phyloP scores from a whole-genome alignment of 2,329 filamentous ascomycete species.

The Cadophora sp. region DNA sequence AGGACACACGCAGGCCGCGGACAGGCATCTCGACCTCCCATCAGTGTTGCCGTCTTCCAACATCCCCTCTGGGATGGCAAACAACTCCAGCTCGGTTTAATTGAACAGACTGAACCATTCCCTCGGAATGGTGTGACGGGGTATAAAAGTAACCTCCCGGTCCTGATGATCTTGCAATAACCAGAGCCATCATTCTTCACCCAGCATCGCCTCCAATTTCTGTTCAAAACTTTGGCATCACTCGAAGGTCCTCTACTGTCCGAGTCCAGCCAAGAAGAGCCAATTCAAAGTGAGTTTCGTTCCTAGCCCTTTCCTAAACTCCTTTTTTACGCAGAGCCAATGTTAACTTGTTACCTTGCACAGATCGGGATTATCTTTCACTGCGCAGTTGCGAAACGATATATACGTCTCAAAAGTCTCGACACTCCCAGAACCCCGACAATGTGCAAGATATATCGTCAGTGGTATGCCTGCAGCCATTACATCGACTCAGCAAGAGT shows the following conservation, averaged over 20 bases:
- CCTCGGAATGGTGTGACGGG: constrained; percentile 44
- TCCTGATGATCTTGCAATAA: constrained; percentile 31
- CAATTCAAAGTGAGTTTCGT: not conserved
- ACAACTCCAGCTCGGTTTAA: constrained; percentile 42
- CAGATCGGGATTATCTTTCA: not conserved
- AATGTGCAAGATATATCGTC: not conserved
- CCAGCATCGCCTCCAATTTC: not conserved
- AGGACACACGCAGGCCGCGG: constrained; percentile 36
- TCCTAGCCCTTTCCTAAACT: not conserved
- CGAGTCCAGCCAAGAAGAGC: not conserved
- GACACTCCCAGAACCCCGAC: not conserved
- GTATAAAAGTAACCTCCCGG: constrained; percentile 44
- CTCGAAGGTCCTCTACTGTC: not conserved
- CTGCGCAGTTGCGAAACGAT: not conserved
- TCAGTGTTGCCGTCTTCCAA: constrained; percentile 34
- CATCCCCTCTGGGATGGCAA: constrained; percentile 42
- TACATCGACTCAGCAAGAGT: not conserved
- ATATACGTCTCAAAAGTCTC: not conserved
- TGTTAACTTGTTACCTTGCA: not conserved
- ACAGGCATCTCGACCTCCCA: constrained; percentile 31
- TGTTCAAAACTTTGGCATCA: not conserved
- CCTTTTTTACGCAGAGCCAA: not conserved
- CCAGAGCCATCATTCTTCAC: constrained; percentile 8
- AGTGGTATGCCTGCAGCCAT: not conserved
- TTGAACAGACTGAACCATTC: constrained; percentile 39